Conservation (phyloP, 2,329 filamentous ascomycete genomes). For the Monilinia vaccinii-corymbosi region DNA sequence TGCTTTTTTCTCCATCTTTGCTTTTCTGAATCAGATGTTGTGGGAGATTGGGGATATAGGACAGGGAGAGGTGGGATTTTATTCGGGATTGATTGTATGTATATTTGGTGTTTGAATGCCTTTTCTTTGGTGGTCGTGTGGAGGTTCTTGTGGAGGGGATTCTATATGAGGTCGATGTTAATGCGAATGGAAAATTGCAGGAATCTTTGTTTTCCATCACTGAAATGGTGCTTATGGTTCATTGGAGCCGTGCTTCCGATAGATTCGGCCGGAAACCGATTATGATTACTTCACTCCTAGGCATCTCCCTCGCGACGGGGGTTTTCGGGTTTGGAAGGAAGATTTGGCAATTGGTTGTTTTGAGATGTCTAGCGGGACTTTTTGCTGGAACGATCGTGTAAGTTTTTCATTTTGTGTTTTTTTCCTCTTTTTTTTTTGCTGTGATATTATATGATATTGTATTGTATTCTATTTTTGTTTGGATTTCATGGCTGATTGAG, state of each 20-base stretch:
- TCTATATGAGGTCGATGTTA: not conserved
- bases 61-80: constrained; percentile 66
- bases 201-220: constrained; percentile 64
- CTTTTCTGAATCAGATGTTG: constrained; percentile 73
- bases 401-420: not conserved
- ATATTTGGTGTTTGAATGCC: not conserved
- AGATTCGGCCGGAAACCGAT: constrained; percentile 63
- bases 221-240: constrained; percentile 69
- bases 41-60: constrained; percentile 52
- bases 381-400: constrained; percentile 66
- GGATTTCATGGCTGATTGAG: not conserved
- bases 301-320: constrained; percentile 50
- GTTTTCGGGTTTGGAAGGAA: constrained; percentile 59
- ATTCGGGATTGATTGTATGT: constrained; percentile 58
- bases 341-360: constrained; percentile 67
- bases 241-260: constrained; percentile 63
- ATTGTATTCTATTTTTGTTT: not conserved
- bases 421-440: not conserved
- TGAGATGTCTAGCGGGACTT: constrained; percentile 60
- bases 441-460: too few species aligned
- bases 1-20: constrained; percentile 77
- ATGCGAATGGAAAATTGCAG: constrained; percentile 10
- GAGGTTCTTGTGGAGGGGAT: not conserved
- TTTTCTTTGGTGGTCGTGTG: not conserved
- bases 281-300: constrained; percentile 56